These are phyloP conservation scores for Penicillium brevicompactum DNA, from an alignment of 2,329 filamentous ascomycete species.

Conservation along the genomic window DNA sequence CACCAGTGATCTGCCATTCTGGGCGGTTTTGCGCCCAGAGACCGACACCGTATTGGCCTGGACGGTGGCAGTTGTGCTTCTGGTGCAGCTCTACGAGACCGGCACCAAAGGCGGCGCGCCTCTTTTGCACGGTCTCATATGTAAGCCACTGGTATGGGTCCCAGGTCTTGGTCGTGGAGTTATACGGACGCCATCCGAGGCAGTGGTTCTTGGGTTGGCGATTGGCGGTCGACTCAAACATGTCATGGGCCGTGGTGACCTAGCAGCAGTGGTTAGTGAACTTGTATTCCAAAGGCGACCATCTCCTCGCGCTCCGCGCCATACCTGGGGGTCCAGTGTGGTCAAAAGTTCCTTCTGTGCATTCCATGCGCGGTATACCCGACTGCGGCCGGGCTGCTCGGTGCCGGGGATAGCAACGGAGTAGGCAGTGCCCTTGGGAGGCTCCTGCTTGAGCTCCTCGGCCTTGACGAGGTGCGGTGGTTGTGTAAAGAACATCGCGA, in stretches of 20 bases:
- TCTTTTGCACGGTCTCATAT: constrained; percentile 75
- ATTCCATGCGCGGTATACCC: constrained; percentile 82
- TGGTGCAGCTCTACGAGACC: constrained; percentile 83
- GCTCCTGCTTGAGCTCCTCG: constrained; percentile 60
- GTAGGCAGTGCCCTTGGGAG: constrained; percentile 76
- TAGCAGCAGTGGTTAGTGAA: constrained; percentile 7
- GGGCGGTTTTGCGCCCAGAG: constrained; percentile 86
- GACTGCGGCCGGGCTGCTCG: constrained; percentile 69
- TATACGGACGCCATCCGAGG: constrained; percentile 79
- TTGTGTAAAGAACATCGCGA: constrained; percentile 42
- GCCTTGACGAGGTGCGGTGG: constrained; percentile 39
- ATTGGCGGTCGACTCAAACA: constrained; percentile 71
- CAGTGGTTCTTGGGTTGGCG: constrained; percentile 69
- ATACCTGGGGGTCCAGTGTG: constrained; percentile 69
- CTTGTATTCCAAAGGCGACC: neutral
- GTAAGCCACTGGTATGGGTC: constrained; percentile 81
- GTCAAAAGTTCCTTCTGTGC: constrained; percentile 71
- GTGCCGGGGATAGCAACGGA: constrained; percentile 76
- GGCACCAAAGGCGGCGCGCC: constrained; percentile 81
- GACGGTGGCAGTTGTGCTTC: constrained; percentile 65
- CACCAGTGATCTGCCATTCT: constrained; percentile 83
- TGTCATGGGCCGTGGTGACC: constrained; percentile 73
- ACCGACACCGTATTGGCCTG: constrained; percentile 70
- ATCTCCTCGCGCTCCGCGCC: constrained; percentile 8
- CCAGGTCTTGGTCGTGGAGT: constrained; percentile 71